A percentile compares a stretch with the other conserved stretches of the same genome.
These are phyloP conservation scores for Peronosclerospora sorghi DNA, from an alignment of 352 stramenopile species.

Conservation along the genomic window DNA sequence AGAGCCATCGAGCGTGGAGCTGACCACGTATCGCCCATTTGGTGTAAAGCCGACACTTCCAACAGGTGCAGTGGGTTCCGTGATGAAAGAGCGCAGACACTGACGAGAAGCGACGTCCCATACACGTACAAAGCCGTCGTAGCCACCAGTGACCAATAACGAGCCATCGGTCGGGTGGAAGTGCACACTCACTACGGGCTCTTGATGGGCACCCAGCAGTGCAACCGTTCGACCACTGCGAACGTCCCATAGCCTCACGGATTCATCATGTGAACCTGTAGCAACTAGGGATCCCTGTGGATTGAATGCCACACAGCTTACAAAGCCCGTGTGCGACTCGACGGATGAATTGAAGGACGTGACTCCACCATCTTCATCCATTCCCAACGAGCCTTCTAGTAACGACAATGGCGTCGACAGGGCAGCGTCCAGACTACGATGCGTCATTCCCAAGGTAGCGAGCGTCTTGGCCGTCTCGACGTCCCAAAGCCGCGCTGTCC, in stretches of 20 bases:
- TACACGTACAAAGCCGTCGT: constrained; percentile 81
- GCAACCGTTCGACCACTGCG: constrained; percentile 82
- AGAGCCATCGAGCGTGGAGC: constrained; percentile 84
- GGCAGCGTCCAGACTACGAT: constrained; percentile 22
- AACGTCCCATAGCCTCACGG: constrained; percentile 93
- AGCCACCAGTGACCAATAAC: constrained; percentile 78
- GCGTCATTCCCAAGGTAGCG: constrained; percentile 49
- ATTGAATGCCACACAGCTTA: constrained; percentile 93
- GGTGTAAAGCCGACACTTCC: constrained; percentile 86
- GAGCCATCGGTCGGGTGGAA: constrained; percentile 92
- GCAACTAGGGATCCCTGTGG: constrained; percentile 88
- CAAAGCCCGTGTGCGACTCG: constrained; percentile 90
- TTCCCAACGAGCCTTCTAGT: constrained; percentile 15
- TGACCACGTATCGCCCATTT: constrained; percentile 90
- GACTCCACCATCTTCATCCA: constrained; percentile 19
- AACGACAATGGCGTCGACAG: constrained; percentile 18
- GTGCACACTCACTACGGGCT: constrained; percentile 89
- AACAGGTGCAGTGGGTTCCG: constrained; percentile 41
- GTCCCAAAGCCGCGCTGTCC: constrained; percentile 92
- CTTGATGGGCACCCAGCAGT: constrained; percentile 88
- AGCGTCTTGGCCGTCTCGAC: constrained; percentile 74
- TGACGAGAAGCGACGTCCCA: constrained; percentile 95
- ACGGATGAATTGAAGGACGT: constrained; percentile 29
- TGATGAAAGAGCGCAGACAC: constrained; percentile 90
- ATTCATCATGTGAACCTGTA: constrained; percentile 90